Conservation (phyloP, 106 monocot genomes). For the Acorus calamus region DNA sequence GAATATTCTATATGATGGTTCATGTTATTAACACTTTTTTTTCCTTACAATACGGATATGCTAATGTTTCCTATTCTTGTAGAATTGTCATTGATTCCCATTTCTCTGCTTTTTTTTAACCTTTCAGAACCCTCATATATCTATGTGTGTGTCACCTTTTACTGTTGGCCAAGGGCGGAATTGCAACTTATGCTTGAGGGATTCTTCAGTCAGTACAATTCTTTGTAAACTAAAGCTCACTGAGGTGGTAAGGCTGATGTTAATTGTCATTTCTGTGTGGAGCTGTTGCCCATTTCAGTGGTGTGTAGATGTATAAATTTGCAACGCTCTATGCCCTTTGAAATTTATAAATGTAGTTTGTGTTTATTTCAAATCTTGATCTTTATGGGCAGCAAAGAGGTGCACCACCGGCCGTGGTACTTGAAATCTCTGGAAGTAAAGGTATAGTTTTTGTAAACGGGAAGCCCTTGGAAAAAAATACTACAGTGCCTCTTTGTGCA, state of each 20-base stretch:
- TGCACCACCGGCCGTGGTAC: constrained; percentile 18
- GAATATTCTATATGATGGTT: too few relatives aligned
- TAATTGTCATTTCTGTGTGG: too few relatives aligned
- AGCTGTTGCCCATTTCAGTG: too few relatives aligned
- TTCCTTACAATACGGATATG: not conserved
- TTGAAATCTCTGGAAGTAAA: constrained; percentile 67
- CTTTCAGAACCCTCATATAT: constrained; percentile 56
- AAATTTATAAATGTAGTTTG: too few relatives aligned
- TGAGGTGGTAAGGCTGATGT: constrained; percentile 23
- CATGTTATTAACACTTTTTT: not conserved
- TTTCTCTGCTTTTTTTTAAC: constrained; percentile 1
- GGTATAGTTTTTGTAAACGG: constrained; percentile 80
- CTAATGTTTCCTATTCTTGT: not conserved
- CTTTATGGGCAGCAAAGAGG: constrained; percentile 33
- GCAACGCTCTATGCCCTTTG: too few relatives aligned
- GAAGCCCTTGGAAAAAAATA: constrained; percentile 55
- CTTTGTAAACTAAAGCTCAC: constrained; percentile 58
- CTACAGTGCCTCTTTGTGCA: constrained; percentile 40
- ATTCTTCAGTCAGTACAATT: constrained; percentile 35
- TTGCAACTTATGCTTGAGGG: constrained; percentile 51
- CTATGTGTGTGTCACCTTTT: constrained; percentile 40
- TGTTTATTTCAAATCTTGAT: too few relatives aligned
- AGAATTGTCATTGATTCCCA: not conserved
- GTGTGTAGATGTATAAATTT: too few relatives aligned
- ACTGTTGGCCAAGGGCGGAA: constrained; percentile 56